phyloP scores from a whole-genome alignment of 345 rosid genomes.

The sweet orange (Citrus sinensis) region DVS_A1.0 CM039165.1:29042501-29043000 shows the following conservation, averaged over 20 bases:
- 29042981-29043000: neutral
- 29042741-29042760: neutral
- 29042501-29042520: neutral
- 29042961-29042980: neutral
- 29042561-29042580: neutral
- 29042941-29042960: neutral
- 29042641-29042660: neutral
- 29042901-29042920: neutral
- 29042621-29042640: neutral
- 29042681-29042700: slow-evolving; percentile 19
- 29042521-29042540: neutral
- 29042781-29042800: slow-evolving; percentile 1
- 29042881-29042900: too few relatives aligned
- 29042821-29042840: neutral
- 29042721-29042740: slow-evolving; percentile 33
- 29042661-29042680: neutral
- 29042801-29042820: neutral
- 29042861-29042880: neutral
- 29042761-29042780: neutral
- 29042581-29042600: neutral
- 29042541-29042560: neutral
- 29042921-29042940: neutral
- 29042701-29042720: slow-evolving; percentile 18
- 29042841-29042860: neutral
- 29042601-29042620: neutral